A percentile compares a stretch with the other conserved stretches of the same genome.
Conservation (phyloP, 306 rosid genomes). For the Medicago truncatula region MtrunA17r5.0-ANR NC_053043.1:24269001-24269500, state of each 20-base stretch:
- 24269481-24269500: constrained; percentile 5
- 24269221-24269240: too few species aligned
- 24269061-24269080: constrained; percentile 66
- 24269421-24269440: not conserved
- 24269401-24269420: not conserved
- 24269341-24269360: not conserved
- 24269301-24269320: constrained; percentile 1
- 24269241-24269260: not conserved
- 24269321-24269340: constrained; percentile 2
- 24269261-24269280: constrained; percentile 8
- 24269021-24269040: constrained; percentile 55
- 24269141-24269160: constrained; percentile 67
- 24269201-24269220: too few species aligned
- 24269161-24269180: not conserved
- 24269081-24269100: constrained; percentile 70
- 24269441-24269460: not conserved
- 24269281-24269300: not conserved
- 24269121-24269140: constrained; percentile 83
- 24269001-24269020: constrained; percentile 65
- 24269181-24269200: too few species aligned
- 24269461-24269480: not conserved
- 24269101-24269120: constrained; percentile 49
- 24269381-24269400: constrained; percentile 1
- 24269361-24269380: not conserved
- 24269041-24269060: constrained; percentile 68